These are phyloP conservation scores for Solanum megistacrolobum DNA, from an alignment of 257 asterid species.

Conservation along the genomic window DNA sequence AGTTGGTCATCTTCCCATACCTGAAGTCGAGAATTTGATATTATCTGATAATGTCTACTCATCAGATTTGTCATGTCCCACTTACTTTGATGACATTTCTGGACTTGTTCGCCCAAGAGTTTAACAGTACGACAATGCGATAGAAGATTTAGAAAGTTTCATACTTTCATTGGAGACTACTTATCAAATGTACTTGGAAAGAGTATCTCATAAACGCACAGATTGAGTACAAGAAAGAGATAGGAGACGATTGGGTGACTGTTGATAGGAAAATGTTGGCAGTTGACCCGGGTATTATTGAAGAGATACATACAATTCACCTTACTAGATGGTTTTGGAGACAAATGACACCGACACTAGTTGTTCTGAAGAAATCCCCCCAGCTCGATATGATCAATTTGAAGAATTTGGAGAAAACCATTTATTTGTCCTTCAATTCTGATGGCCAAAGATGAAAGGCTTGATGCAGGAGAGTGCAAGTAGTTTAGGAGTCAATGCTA, in stretches of 20 bases:
- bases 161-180: background rate
- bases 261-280: background rate
- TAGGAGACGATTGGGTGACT: background rate
- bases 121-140: background rate
- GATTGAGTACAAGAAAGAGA: background rate
- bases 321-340: background rate
- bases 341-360: background rate
- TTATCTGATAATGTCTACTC: background rate
- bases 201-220: background rate
- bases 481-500: background rate
- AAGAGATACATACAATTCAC: background rate
- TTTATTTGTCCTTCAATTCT: background rate
- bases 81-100: background rate
- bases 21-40: background rate
- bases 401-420: background rate
- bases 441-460: background rate
- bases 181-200: background rate
- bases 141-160: background rate
- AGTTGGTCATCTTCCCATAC: background rate
- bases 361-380: background rate
- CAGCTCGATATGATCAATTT: background rate
- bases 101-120: background rate
- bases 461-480: background rate
- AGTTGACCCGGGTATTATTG: background rate
- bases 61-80: background rate